Conservation (phyloP, 2,329 filamentous ascomycete species). For the Neonectria hederae region DNA sequence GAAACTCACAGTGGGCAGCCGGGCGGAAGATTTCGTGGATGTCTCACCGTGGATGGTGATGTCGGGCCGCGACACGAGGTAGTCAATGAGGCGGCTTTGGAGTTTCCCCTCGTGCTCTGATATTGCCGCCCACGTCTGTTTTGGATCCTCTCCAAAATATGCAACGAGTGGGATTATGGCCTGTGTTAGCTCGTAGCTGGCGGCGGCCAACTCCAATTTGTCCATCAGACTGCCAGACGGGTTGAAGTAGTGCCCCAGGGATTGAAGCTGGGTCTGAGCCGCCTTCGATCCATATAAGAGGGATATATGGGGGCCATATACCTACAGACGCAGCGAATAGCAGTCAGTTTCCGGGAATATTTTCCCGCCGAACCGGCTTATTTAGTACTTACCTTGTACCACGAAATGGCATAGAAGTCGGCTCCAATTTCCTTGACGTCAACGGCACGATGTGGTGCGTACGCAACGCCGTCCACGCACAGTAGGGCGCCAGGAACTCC, state of each 20-base stretch:
- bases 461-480: slow-evolving; percentile 80
- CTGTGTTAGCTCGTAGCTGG: slow-evolving; percentile 75
- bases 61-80: slow-evolving; percentile 61
- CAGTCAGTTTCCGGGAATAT: background rate
- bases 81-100: slow-evolving; percentile 67
- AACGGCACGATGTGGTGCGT: slow-evolving; percentile 75
- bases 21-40: slow-evolving; percentile 54
- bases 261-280: slow-evolving; percentile 65
- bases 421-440: slow-evolving; percentile 75
- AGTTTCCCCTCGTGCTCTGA: slow-evolving; percentile 68
- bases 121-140: slow-evolving; percentile 58
- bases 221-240: slow-evolving; percentile 65
- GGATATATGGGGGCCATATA: slow-evolving; percentile 77
- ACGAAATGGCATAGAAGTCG: slow-evolving; percentile 82
- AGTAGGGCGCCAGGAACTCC: slow-evolving; percentile 61
- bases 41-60: slow-evolving; percentile 68
- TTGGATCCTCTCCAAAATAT: slow-evolving; percentile 61
- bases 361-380: too few relatives aligned
- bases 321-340: background rate
- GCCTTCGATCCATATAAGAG: slow-evolving; percentile 71
- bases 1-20: slow-evolving; percentile 76
- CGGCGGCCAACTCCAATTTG: slow-evolving; percentile 74
- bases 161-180: slow-evolving; percentile 68
- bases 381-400: slow-evolving; percentile 86
- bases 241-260: slow-evolving; percentile 75